These are phyloP conservation scores for Lepidopterella palustris DNA, from an alignment of 495 filamentous ascomycete genomes.

Conservation along the genomic window DNA sequence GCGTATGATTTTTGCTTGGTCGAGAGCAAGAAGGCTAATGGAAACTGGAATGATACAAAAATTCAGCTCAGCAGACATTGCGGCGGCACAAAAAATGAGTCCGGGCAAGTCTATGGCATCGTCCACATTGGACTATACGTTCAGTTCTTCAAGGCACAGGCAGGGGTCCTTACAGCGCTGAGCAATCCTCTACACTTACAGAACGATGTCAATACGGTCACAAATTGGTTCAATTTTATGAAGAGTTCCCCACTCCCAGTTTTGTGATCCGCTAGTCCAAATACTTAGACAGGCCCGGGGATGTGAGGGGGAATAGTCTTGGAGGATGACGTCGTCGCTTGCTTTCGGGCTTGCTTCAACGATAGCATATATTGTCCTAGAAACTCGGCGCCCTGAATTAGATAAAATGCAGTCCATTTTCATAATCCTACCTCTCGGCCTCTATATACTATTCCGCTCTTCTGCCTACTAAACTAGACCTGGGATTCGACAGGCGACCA, in stretches of 20 bases:
- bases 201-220: slow-evolving; percentile 7
- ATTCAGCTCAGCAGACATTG: background rate
- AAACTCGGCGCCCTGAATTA: too few relatives aligned
- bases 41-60: background rate
- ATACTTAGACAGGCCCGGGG: too few relatives aligned
- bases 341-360: slow-evolving; percentile 1
- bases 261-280: background rate
- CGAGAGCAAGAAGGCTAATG: background rate
- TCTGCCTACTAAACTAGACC: too few relatives aligned
- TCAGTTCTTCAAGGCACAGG: background rate
- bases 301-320: background rate
- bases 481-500: too few relatives aligned
- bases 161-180: background rate
- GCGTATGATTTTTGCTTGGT: slow-evolving; percentile 1
- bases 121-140: background rate
- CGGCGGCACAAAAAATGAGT: background rate
- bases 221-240: slow-evolving; percentile 1
- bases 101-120: background rate
- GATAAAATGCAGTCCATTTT: too few relatives aligned
- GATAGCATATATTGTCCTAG: slow-evolving; percentile 7
- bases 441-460: too few relatives aligned
- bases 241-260: slow-evolving; percentile 1
- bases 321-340: background rate
- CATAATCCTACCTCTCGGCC: too few relatives aligned
- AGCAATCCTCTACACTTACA: background rate